Percentiles rank a stretch among this genome's conserved stretches.
Conservation (phyloP, 2,329 filamentous ascomycete species). For the Colletotrichum caudatum region DNA sequence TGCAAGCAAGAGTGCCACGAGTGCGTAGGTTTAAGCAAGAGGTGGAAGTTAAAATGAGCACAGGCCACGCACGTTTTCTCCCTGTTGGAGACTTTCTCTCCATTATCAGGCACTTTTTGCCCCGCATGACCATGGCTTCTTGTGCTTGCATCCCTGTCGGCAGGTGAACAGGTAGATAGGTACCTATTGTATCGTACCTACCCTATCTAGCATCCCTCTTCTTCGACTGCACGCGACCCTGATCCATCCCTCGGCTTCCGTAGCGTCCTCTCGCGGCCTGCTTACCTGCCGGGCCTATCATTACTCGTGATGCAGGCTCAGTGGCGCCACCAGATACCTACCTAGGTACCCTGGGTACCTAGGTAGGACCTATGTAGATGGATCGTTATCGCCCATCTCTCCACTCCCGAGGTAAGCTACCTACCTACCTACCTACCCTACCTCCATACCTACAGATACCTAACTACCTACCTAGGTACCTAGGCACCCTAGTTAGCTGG, state of each 20-base stretch:
- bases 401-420: slow-evolving; percentile 7
- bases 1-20: neutral
- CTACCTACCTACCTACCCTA: too few relatives aligned
- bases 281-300: slow-evolving; percentile 25
- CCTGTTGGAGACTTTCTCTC: slow-evolving; percentile 17
- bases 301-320: slow-evolving; percentile 9
- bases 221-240: slow-evolving; percentile 29
- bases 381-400: neutral
- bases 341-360: neutral
- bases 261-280: slow-evolving; percentile 19
- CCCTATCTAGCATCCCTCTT: neutral
- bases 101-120: slow-evolving; percentile 31
- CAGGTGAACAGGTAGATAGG: neutral
- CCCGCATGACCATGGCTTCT: slow-evolving; percentile 24
- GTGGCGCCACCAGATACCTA: neutral
- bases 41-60: slow-evolving; percentile 9
- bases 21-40: neutral
- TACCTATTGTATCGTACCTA: neutral
- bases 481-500: neutral
- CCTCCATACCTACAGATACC: too few relatives aligned
- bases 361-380: too few relatives aligned
- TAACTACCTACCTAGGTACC: too few relatives aligned
- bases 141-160: slow-evolving; percentile 3
- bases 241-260: slow-evolving; percentile 21
- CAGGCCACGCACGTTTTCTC: slow-evolving; percentile 10